A percentile compares a stretch with the other conserved stretches of the same genome.
These are phyloP conservation scores for Sporothrix phasma DNA, from an alignment of 2,329 filamentous ascomycete genomes.

Conservation along the genomic window DNA sequence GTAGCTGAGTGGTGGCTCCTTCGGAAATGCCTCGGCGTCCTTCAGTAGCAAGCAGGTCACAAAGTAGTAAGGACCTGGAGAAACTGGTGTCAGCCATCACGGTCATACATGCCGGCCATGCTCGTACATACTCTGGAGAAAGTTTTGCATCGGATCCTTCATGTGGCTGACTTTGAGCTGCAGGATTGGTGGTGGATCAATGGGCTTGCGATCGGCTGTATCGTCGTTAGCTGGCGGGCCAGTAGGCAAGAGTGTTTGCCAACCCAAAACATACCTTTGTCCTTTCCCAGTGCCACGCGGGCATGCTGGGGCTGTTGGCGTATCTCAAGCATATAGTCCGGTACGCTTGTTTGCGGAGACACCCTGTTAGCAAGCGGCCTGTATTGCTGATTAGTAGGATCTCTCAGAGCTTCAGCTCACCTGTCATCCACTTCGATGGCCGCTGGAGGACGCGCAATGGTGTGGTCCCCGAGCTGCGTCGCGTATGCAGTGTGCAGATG, in stretches of 20 bases:
- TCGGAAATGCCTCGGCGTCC: conserved; percentile 32
- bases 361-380: background rate
- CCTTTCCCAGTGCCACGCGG: conserved; percentile 60
- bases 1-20: conserved; percentile 37
- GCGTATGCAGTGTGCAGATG: conserved; percentile 14
- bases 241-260: background rate
- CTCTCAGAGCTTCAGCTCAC: background rate
- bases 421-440: conserved; percentile 16
- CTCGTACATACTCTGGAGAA: conserved; percentile 46
- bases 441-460: conserved; percentile 12
- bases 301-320: conserved; percentile 59
- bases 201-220: conserved; percentile 62
- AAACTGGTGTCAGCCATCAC: too few species aligned
- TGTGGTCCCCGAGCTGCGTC: conserved; percentile 16
- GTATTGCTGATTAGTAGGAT: background rate
- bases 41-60: conserved; percentile 36
- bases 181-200: conserved; percentile 80
- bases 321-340: conserved; percentile 31
- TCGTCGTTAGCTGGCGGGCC: background rate
- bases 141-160: conserved; percentile 38
- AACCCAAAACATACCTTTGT: conserved; percentile 52
- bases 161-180: conserved; percentile 48
- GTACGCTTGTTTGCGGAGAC: background rate
- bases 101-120: too few species aligned
- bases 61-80: conserved; percentile 39